Conservation (phyloP, 805 yeast species). For the Clavispora carvajalis region DNA sequence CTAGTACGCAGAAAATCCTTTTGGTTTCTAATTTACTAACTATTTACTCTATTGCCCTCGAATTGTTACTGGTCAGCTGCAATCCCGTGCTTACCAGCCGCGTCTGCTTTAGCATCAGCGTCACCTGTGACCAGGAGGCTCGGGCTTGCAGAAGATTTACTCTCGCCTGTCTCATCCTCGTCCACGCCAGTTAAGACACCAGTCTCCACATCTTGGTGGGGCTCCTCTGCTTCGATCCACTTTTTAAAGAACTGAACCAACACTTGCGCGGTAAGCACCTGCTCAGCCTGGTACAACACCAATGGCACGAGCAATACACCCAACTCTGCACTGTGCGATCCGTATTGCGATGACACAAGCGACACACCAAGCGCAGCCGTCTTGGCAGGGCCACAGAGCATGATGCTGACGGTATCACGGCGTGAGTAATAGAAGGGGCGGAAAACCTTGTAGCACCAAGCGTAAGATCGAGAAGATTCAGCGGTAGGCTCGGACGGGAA, state of each 20-base stretch:
- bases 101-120: not conserved
- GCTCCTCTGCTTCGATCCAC: constrained; percentile 53
- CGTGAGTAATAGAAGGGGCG: constrained; percentile 68
- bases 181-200: not conserved
- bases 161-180: constrained; percentile 1
- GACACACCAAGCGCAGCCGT: constrained; percentile 92
- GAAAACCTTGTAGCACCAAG: constrained; percentile 36
- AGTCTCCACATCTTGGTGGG: constrained; percentile 11
- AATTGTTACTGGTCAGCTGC: no score
- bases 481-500: constrained; percentile 46
- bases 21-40: no score
- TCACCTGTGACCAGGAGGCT: not conserved
- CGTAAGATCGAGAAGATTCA: constrained; percentile 42
- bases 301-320: constrained; percentile 76
- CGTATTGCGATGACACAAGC: constrained; percentile 74
- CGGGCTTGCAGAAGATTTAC: constrained; percentile 2
- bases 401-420: constrained; percentile 68
- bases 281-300: constrained; percentile 83
- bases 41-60: no score
- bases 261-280: constrained; percentile 75
- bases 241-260: constrained; percentile 59
- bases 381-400: constrained; percentile 90
- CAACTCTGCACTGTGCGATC: constrained; percentile 50
- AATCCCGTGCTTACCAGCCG: no score
- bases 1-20: no score